phyloP scores from a whole-genome alignment of 1,284 basidiomycete species.

The Agaricales sp. region DNA sequence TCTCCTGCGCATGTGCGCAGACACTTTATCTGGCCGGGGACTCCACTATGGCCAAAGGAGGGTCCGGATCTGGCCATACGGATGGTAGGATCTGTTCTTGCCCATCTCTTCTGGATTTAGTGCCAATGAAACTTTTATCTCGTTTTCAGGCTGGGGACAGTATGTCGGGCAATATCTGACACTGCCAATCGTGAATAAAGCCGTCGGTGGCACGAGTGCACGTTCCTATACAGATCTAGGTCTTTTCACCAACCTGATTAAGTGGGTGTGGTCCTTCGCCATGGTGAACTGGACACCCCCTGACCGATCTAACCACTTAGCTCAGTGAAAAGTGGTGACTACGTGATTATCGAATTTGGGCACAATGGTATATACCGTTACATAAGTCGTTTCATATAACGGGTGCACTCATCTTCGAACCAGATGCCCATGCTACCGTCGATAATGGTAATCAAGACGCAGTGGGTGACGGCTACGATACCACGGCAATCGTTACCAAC shows the following conservation, averaged over 20 bases:
- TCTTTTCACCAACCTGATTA: slow-evolving; percentile 10
- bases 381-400: no score
- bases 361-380: slow-evolving; percentile 23
- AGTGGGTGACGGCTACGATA: neutral
- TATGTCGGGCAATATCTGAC: slow-evolving; percentile 14
- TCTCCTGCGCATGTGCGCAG: neutral
- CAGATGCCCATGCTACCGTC: neutral
- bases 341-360: slow-evolving; percentile 20
- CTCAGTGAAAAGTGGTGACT: slow-evolving; percentile 8
- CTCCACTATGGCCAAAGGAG: slow-evolving; percentile 5
- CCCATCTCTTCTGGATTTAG: neutral
- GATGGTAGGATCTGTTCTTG: slow-evolving; percentile 3
- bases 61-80: neutral
- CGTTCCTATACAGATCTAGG: slow-evolving; percentile 19
- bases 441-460: neutral
- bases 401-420: slow-evolving; percentile 6
- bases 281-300: neutral
- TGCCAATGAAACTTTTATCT: neutral
- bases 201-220: slow-evolving; percentile 19
- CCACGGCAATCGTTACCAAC: neutral
- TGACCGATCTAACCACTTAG: neutral
- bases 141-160: slow-evolving; percentile 16
- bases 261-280: neutral
- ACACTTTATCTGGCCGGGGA: slow-evolving; percentile 7
- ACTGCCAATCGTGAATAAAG: slow-evolving; percentile 18